Conservation (phyloP, 805 yeast species). For the Wickerhamiella slavikovae region DNA sequence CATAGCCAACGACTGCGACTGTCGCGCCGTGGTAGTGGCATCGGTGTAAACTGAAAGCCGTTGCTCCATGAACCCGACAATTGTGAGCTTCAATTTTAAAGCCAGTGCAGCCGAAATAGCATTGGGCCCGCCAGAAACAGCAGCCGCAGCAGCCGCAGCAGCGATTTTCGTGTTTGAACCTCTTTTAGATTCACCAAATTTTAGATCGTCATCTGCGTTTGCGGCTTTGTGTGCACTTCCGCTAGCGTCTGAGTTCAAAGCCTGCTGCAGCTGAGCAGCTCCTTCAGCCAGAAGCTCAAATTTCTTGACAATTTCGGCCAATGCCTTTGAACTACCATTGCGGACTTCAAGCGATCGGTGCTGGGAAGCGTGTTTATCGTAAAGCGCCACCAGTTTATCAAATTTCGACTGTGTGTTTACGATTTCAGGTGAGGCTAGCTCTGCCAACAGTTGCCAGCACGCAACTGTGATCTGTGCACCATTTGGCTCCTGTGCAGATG, state of each 20-base stretch:
- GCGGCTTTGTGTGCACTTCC: too few relatives aligned
- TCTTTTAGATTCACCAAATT: too few relatives aligned
- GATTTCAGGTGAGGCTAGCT: slow-evolving; percentile 10
- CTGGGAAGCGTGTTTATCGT: slow-evolving; percentile 7
- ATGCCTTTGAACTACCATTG: too few relatives aligned
- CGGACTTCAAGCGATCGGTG: too few relatives aligned
- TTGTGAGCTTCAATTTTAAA: background rate
- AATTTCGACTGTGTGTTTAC: slow-evolving; percentile 12
- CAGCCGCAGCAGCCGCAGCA: background rate
- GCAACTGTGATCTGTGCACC: slow-evolving; percentile 16
- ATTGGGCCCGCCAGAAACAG: background rate
- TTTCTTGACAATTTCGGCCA: too few relatives aligned
- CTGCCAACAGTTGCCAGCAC: slow-evolving; percentile 13
- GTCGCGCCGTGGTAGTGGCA: background rate
- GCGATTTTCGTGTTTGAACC: background rate
- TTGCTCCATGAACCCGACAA: background rate
- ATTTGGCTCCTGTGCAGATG: too few relatives aligned
- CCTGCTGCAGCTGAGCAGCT: background rate
- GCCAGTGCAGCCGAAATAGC: background rate
- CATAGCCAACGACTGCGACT: background rate
- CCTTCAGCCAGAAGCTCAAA: too few relatives aligned
- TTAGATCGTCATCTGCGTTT: too few relatives aligned
- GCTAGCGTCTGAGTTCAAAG: too few relatives aligned
- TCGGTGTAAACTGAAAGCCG: slow-evolving; percentile 1
- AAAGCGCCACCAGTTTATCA: slow-evolving; percentile 12